phyloP scores from a whole-genome alignment of 2,329 filamentous ascomycete genomes.

The Cordyceps pruinosa region DNA sequence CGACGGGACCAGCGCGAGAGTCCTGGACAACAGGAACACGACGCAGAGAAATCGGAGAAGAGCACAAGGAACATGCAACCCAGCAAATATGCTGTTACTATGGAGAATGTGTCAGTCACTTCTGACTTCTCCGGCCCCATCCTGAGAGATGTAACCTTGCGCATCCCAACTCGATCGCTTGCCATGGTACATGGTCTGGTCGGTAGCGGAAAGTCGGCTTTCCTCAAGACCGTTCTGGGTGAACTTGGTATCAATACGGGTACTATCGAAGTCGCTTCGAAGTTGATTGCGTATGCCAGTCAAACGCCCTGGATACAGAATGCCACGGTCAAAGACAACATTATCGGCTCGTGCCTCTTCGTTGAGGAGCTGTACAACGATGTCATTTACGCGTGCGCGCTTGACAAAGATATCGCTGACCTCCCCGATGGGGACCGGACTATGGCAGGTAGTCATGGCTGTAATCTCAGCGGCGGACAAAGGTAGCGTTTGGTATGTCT shows the following conservation, averaged over 20 bases:
- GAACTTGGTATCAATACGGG: conserved; percentile 21
- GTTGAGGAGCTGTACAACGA: conserved; percentile 26
- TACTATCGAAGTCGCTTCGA: conserved; percentile 17
- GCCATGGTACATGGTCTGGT: conserved; percentile 26
- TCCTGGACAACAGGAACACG: background rate
- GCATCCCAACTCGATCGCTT: conserved; percentile 19
- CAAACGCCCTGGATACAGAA: conserved; percentile 30
- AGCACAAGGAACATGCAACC: background rate
- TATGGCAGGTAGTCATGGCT: conserved; percentile 21
- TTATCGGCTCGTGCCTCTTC: conserved; percentile 26
- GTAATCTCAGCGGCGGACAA: conserved; percentile 2
- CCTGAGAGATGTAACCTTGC: background rate
- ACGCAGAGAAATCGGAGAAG: background rate
- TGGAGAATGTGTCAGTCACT: background rate
- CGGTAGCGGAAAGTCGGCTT: conserved; percentile 26
- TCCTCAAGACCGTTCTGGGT: conserved; percentile 26
- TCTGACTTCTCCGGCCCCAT: background rate
- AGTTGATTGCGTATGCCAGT: conserved; percentile 24
- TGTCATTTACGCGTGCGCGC: conserved; percentile 28
- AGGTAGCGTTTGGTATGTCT: no score
- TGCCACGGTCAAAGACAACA: conserved; percentile 27
- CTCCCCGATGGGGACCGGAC: conserved; percentile 22
- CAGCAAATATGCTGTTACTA: background rate
- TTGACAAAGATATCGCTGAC: conserved; percentile 23
- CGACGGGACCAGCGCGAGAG: background rate